These are phyloP conservation scores for Psilocybe cubensis DNA, from an alignment of 768 basidiomycete species.

Conservation along the genomic window DNA sequence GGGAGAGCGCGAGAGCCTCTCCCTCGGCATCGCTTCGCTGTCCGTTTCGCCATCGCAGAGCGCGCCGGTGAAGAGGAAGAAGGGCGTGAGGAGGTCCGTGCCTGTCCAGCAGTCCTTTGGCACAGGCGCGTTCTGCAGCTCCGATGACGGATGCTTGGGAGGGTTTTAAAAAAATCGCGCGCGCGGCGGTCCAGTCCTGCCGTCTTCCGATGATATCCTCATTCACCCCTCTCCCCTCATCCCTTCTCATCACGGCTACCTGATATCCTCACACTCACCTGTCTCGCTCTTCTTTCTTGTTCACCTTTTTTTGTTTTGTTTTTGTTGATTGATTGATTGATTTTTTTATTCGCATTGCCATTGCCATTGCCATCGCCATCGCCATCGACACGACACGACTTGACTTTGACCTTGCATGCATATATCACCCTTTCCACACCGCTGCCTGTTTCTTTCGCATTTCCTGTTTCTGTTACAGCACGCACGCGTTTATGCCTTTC, in stretches of 20 bases:
- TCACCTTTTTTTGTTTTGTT: neutral
- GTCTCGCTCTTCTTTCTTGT: neutral
- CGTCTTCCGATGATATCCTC: neutral
- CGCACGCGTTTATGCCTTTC: too few species aligned
- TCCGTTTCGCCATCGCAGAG: conserved; percentile 9
- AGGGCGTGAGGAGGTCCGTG: conserved; percentile 21
- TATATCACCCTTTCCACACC: too few species aligned
- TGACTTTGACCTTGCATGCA: too few species aligned
- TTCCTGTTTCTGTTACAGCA: too few species aligned
- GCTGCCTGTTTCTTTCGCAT: too few species aligned
- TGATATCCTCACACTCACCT: too few species aligned
- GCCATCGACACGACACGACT: too few species aligned
- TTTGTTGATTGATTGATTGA: too few species aligned
- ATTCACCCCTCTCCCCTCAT: neutral
- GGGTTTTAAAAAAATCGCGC: conserved; percentile 35
- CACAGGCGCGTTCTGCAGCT: conserved; percentile 23
- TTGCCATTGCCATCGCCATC: too few species aligned
- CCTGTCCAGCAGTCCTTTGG: neutral
- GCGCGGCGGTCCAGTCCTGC: neutral
- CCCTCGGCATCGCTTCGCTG: conserved; percentile 14
- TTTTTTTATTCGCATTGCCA: too few species aligned
- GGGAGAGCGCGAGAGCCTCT: conserved; percentile 13
- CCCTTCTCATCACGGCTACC: too few species aligned
- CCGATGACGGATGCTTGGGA: conserved; percentile 46
- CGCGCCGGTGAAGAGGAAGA: conserved; percentile 12